Evolutionary conservation across 257 asterid genomes (phyloP).

Genomic region (Mentha longifolia): DNA sequence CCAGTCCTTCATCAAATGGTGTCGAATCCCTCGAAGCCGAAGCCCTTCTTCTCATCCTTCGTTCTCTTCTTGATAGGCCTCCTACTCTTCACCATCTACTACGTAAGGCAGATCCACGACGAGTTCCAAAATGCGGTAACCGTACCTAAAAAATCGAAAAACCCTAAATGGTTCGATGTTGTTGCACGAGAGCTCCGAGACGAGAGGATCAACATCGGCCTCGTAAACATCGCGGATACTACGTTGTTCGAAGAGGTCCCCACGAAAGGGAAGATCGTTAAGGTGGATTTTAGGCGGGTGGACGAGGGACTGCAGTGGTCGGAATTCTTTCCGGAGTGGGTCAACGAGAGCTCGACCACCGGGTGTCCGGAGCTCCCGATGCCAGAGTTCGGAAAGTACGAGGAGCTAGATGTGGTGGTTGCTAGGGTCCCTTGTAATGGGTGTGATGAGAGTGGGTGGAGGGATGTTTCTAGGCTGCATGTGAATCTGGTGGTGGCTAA

Average conservation of each 20-base stretch:
- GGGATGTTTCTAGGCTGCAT: too few relatives aligned
- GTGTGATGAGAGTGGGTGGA: too few relatives aligned
- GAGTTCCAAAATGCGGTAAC: slow-evolving; percentile 27
- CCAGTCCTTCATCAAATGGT: slow-evolving; percentile 43
- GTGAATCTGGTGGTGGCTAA: too few relatives aligned
- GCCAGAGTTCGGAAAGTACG: too few relatives aligned
- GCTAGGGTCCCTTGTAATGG: too few relatives aligned
- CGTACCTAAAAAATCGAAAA: slow-evolving; percentile 1
- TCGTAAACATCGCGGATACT: slow-evolving; percentile 41
- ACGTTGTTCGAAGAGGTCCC: background rate
- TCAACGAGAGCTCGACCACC: too few relatives aligned
- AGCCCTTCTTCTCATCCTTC: too few relatives aligned
- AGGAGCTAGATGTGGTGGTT: too few relatives aligned
- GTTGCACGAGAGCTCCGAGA: slow-evolving; percentile 30
- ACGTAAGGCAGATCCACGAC: slow-evolving; percentile 30
- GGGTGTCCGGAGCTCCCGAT: too few relatives aligned
- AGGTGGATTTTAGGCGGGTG: slow-evolving; percentile 45
- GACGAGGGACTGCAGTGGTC: slow-evolving; percentile 49
- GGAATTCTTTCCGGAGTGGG: slow-evolving; percentile 60
- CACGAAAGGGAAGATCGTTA: slow-evolving; percentile 13
- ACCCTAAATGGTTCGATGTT: slow-evolving; percentile 40
- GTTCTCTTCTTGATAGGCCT: slow-evolving; percentile 47
- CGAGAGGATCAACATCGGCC: slow-evolving; percentile 39
- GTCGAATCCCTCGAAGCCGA: slow-evolving; percentile 44
- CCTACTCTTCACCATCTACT: slow-evolving; percentile 41